These are phyloP conservation scores for Mrakia frigida DNA, from an alignment of 768 basidiomycete species.

Conservation along the genomic window DNA sequence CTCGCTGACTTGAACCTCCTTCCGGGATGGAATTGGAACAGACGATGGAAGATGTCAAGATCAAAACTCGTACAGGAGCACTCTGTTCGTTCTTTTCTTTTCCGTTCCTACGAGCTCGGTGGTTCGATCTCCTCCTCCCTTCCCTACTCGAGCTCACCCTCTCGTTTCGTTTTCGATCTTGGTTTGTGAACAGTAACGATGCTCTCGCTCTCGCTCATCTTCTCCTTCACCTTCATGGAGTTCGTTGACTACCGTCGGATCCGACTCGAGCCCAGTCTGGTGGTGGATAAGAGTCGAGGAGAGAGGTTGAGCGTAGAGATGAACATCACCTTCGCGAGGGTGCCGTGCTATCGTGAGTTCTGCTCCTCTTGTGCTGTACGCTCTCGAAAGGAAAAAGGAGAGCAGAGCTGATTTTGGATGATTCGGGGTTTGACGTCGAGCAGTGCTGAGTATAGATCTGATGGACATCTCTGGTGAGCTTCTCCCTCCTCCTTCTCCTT, in stretches of 20 bases:
- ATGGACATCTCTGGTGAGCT: conserved; percentile 74
- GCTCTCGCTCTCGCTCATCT: conserved; percentile 82
- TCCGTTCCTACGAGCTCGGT: neutral
- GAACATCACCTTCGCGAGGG: conserved; percentile 90
- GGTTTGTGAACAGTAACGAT: conserved; percentile 65
- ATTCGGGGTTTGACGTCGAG: neutral
- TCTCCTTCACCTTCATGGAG: conserved; percentile 85
- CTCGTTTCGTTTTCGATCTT: no score
- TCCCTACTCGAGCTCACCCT: no score
- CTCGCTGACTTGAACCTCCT: neutral
- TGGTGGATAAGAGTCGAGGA: conserved; percentile 90
- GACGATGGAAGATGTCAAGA: conserved; percentile 99
- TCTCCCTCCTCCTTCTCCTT: neutral
- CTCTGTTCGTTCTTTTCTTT: conserved; percentile 58
- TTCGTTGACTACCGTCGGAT: conserved; percentile 91
- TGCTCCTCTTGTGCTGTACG: neutral
- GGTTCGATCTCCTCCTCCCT: conserved; percentile 5
- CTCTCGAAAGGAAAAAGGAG: neutral
- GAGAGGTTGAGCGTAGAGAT: conserved; percentile 87
- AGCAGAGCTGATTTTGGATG: neutral
- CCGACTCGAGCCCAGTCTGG: conserved; percentile 75
- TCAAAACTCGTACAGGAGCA: conserved; percentile 92
- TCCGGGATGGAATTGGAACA: conserved; percentile 44
- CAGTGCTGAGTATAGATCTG: conserved; percentile 91
- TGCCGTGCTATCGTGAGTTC: conserved; percentile 90